These are phyloP conservation scores for Pythium vanterpoolii DNA, from an alignment of 352 stramenopile genomes.

Conservation along the genomic window DNA sequence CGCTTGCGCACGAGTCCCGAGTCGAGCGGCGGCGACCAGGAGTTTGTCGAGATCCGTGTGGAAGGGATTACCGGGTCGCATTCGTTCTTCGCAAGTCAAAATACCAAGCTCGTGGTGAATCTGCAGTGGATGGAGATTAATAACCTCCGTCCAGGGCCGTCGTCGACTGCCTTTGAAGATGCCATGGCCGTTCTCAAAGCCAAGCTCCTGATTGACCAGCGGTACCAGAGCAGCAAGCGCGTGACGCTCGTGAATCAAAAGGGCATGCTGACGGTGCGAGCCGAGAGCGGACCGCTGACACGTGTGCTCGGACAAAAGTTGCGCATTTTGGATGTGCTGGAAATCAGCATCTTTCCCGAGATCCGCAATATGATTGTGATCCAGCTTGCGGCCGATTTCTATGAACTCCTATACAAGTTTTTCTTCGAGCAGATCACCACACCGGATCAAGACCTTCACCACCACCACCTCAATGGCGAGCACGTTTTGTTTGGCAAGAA, in stretches of 20 bases:
- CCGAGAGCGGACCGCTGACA: constrained; percentile 65
- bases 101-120: constrained; percentile 72
- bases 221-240: constrained; percentile 34
- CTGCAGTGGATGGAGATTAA: constrained; percentile 82
- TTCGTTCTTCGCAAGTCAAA: constrained; percentile 65
- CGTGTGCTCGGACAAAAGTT: constrained; percentile 67
- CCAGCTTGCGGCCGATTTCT: constrained; percentile 77
- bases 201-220: constrained; percentile 61
- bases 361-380: constrained; percentile 84
- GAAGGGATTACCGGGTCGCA: constrained; percentile 62
- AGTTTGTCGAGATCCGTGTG: constrained; percentile 73
- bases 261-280: constrained; percentile 70
- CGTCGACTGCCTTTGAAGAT: constrained; percentile 75
- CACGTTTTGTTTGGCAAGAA: constrained; percentile 63
- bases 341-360: constrained; percentile 82
- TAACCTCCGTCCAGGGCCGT: constrained; percentile 69
- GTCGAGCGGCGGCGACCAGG: constrained; percentile 46
- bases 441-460: constrained; percentile 19
- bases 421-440: constrained; percentile 62
- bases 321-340: constrained; percentile 66
- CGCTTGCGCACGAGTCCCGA: constrained; percentile 61
- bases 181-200: constrained; percentile 67
- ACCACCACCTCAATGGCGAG: constrained; percentile 41
- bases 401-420: constrained; percentile 82
- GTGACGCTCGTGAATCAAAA: constrained; percentile 43